A percentile compares a stretch with the other conserved stretches of the same genome.
Evolutionary conservation across 2,329 filamentous ascomycete species (phyloP).

Genomic region (Talaromyces funiculosus): DNA sequence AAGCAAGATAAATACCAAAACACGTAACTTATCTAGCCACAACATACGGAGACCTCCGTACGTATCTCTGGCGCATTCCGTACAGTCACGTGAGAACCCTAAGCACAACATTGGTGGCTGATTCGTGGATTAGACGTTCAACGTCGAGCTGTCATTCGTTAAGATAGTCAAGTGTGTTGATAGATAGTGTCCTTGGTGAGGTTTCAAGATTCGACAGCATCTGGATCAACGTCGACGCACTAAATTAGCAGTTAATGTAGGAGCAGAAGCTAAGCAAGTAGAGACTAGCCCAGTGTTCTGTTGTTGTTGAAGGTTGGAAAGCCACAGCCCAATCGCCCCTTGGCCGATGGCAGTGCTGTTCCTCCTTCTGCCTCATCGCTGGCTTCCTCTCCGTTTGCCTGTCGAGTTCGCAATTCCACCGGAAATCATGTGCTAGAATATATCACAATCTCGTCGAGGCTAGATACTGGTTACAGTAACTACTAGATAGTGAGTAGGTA

Average conservation of each 20-base stretch:
- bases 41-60: not conserved
- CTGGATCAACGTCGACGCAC: not conserved
- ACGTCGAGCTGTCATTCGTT: not conserved
- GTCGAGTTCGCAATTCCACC: not conserved
- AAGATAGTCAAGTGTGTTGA: not conserved
- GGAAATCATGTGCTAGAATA: too few species aligned
- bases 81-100: not conserved
- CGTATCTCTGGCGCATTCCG: not conserved
- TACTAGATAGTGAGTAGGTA: too few species aligned
- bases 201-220: not conserved
- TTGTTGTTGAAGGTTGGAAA: not conserved
- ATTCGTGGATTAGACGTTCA: not conserved
- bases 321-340: not conserved
- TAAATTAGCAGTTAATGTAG: not conserved
- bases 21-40: not conserved
- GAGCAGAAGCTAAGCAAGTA: too few species aligned
- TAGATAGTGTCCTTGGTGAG: too few species aligned
- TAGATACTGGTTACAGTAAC: too few species aligned
- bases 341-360: not conserved
- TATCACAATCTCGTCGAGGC: not conserved
- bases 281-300: not conserved
- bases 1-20: not conserved
- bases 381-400: not conserved
- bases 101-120: not conserved
- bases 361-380: not conserved